These are phyloP conservation scores for Chrysanthemum lavandulifolium DNA, from an alignment of 129 eudicot genomes.

Conservation along the genomic window DNA sequence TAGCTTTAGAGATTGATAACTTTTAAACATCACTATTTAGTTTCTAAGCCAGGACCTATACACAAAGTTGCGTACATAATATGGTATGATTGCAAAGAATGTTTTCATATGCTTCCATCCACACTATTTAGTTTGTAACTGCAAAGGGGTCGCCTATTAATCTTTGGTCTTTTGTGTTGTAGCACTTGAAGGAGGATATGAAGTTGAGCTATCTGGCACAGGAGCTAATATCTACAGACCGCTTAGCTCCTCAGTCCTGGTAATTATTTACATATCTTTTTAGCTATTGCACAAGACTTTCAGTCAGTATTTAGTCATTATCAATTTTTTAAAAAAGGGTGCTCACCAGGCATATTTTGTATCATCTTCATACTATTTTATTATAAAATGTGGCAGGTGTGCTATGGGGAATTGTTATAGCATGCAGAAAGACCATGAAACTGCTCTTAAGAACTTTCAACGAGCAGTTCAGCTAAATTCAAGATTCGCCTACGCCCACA, in stretches of 20 bases:
- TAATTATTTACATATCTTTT: slow-evolving; percentile 26
- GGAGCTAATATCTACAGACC: slow-evolving; percentile 92
- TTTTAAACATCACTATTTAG: too few species aligned
- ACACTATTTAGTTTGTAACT: background rate
- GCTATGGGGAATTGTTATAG: slow-evolving; percentile 99
- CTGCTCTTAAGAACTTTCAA: slow-evolving; percentile 84
- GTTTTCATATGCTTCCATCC: too few species aligned
- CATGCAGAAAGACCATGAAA: slow-evolving; percentile 99
- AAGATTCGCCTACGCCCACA: slow-evolving; percentile 95
- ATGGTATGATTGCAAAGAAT: too few species aligned
- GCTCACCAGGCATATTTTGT: background rate
- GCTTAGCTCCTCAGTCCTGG: slow-evolving; percentile 98
- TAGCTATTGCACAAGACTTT: background rate
- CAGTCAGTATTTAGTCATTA: too few species aligned
- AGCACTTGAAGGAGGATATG: slow-evolving; percentile 99
- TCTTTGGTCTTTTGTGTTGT: slow-evolving; percentile 24
- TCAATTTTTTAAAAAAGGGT: background rate
- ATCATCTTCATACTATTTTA: background rate
- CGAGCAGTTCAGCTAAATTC: slow-evolving; percentile 85
- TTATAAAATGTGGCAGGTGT: slow-evolving; percentile 59
- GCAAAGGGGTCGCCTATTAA: slow-evolving; percentile 2
- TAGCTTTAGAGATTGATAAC: too few species aligned
- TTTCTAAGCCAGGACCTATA: too few species aligned
- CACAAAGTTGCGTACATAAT: too few species aligned
- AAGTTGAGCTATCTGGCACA: slow-evolving; percentile 94